Percentiles rank a stretch among this genome's conserved stretches.
These are phyloP conservation scores for Rhinocladiella mackenziei DNA, from an alignment of 2,329 filamentous ascomycete genomes.

Conservation along the genomic window DNA sequence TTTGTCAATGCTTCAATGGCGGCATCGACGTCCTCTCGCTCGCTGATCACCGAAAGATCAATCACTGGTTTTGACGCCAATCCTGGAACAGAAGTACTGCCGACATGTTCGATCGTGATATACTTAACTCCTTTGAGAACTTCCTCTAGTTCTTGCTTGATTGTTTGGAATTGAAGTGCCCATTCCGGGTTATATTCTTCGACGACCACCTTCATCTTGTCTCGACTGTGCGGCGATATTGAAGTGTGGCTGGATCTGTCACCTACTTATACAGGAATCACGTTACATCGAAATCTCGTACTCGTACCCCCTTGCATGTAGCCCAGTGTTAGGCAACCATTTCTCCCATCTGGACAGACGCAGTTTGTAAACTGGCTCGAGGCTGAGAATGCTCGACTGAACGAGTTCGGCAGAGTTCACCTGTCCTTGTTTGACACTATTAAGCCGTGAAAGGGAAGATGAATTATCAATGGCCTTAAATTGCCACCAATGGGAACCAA, in stretches of 20 bases:
- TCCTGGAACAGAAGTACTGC: constrained; percentile 37
- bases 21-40: constrained; percentile 28
- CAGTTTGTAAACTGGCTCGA: too few species aligned
- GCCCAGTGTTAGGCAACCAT: too few species aligned
- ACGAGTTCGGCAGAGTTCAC: too few species aligned
- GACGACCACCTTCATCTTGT: constrained; percentile 19
- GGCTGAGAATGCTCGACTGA: too few species aligned
- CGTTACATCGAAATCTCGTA: too few species aligned
- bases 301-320: too few species aligned
- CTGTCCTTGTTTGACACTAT: too few species aligned
- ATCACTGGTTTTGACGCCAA: constrained; percentile 38
- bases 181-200: constrained; percentile 22
- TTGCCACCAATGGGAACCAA: too few species aligned
- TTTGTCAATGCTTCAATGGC: constrained; percentile 33
- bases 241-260: background rate
- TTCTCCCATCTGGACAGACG: too few species aligned
- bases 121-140: constrained; percentile 15
- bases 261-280: background rate
- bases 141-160: constrained; percentile 23
- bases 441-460: too few species aligned
- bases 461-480: too few species aligned
- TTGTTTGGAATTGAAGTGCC: constrained; percentile 14
- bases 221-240: background rate
- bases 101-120: constrained; percentile 37
- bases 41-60: constrained; percentile 37